Base-by-base conservation (phyloP, 2,329 filamentous ascomycete species). In the Aureobasidium sp. region DNA sequence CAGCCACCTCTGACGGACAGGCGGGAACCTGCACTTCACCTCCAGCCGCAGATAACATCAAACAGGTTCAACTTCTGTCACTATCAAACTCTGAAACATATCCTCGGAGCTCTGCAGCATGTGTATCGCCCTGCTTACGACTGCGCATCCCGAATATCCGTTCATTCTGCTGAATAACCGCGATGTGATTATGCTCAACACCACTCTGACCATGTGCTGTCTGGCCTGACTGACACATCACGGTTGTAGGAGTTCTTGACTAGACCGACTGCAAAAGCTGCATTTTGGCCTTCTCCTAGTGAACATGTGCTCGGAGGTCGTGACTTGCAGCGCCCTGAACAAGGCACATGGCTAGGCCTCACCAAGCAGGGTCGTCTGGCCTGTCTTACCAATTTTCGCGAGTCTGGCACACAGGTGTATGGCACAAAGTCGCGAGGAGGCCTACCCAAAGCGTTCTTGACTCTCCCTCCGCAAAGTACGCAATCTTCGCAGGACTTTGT, bases 261-360 rank as follows among this genome's bases (percentile, higher is more conserved):
- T 64, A 81, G 85, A 37, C 84, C 84, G 56, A 87, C 85, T 24
- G 79, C 81, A 35, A 73, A 74, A 37, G 83, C 81, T 63, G 73
- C 76, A 66, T 87, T 82, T 82, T 87, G 85, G 85, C 78, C 80
- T 45, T 67, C 74, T 14, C 82, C 83, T 3, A 71, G 82, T 66
- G 67, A 72, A 17, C 76, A 85, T 64, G 79, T 87, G 60, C 76
- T 87, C 7, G 84, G 82, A 33, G 84, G 83, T 24, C 82, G 83
- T 48, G 85, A 87, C 69, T 76, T 86, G 12, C 81, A 85, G 52
- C 81, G 84, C 29, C 70, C 78, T 15, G 80, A 77, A 42, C 82
- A 83, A 60, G 85, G 85, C 24, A 87, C 85, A 63, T 87, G 85
- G 85, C 79, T 87, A 52, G 85, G 83, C 22, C 76, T 87, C 62